Conservation (phyloP, 306 rosid genomes). For the Corylus heterophylla region DNA sequence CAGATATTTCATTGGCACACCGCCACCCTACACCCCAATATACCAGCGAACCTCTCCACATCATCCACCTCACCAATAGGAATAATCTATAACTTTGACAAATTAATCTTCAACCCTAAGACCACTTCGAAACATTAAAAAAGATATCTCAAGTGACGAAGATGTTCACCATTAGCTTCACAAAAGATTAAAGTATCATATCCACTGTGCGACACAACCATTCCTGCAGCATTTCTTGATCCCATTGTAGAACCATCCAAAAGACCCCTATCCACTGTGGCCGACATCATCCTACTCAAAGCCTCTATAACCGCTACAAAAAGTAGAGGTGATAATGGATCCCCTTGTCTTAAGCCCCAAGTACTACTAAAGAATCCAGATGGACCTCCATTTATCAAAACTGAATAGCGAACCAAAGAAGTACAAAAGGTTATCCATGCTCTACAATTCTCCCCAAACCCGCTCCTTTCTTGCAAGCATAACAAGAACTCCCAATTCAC, state of each 20-base stretch:
- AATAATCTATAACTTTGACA: no score
- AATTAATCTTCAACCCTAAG: no score
- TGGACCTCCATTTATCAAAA: not conserved
- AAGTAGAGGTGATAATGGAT: not conserved
- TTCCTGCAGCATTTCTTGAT: no score
- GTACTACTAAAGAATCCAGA: not conserved
- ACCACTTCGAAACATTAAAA: no score
- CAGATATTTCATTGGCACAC: no score
- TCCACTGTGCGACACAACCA: not conserved
- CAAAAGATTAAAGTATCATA: not conserved
- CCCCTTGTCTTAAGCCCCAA: not conserved
- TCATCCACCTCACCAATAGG: no score
- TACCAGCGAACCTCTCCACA: no score
- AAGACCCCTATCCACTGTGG: not conserved
- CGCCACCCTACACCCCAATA: no score
- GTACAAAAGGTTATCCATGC: not conserved
- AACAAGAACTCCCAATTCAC: not conserved
- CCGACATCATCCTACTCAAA: not conserved
- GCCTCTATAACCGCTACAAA: not conserved
- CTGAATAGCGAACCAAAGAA: no score
- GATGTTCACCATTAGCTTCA: not conserved
- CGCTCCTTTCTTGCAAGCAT: not conserved
- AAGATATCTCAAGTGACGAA: no score
- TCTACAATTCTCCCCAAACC: not conserved
- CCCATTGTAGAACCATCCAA: no score